A percentile compares a stretch with the other conserved stretches of the same genome.
Evolutionary conservation across 345 rosid species (phyloP).

Genomic region (Mangifera indica): DNA sequence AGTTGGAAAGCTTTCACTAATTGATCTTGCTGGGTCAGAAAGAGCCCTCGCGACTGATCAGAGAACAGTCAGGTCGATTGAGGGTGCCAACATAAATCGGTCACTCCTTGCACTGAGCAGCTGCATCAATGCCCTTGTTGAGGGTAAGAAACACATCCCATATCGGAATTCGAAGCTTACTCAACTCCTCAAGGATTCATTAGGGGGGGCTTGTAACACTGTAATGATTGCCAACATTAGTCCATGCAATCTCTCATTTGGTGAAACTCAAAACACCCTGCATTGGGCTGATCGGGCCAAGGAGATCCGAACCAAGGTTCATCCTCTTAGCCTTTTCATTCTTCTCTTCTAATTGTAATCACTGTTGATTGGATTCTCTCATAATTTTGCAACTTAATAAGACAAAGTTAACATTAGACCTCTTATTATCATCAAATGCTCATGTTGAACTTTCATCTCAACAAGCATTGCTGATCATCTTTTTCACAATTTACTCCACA

Average conservation of each 20-base stretch:
- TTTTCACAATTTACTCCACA: background rate
- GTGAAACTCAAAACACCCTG: slow-evolving; percentile 93
- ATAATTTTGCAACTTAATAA: too few relatives aligned
- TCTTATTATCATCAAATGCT: background rate
- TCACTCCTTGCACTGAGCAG: slow-evolving; percentile 94
- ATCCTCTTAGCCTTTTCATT: slow-evolving; percentile 3
- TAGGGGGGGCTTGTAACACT: slow-evolving; percentile 91
- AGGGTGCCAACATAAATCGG: slow-evolving; percentile 92
- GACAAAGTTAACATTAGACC: background rate
- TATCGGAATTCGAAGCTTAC: slow-evolving; percentile 93
- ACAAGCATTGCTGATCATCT: background rate
- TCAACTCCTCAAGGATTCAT: slow-evolving; percentile 89
- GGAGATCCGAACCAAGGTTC: slow-evolving; percentile 73
- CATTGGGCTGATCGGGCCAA: slow-evolving; percentile 99
- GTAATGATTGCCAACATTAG: slow-evolving; percentile 93
- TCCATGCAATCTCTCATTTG: slow-evolving; percentile 83
- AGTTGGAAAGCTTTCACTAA: slow-evolving; percentile 83
- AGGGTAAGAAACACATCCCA: slow-evolving; percentile 94
- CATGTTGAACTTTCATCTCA: background rate
- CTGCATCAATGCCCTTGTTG: slow-evolving; percentile 94
- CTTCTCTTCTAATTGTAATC: background rate
- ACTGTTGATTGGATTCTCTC: background rate
- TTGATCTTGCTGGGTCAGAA: slow-evolving; percentile 99
- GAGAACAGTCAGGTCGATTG: slow-evolving; percentile 81
- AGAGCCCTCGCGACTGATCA: slow-evolving; percentile 95